phyloP scores from a whole-genome alignment of 2,329 filamentous ascomycete genomes.

The Aspergillus ibericus region DNA sequence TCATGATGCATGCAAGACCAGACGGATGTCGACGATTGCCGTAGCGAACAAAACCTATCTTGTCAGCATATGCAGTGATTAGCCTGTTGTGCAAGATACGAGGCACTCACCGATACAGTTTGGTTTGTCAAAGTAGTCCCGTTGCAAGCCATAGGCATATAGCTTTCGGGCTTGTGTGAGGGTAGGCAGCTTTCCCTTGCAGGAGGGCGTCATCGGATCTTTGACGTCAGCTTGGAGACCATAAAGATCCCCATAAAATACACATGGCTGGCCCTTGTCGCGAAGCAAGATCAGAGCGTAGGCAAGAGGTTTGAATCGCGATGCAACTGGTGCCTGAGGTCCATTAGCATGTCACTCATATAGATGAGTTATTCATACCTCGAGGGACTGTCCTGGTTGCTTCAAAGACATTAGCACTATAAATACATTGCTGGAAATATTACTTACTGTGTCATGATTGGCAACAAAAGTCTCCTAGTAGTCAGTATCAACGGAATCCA shows the following conservation, averaged over 20 bases:
- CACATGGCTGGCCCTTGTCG: constrained; percentile 61
- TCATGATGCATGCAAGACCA: constrained; percentile 60
- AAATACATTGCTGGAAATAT: not conserved
- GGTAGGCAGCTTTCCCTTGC: constrained; percentile 56
- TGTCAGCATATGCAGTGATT: not conserved
- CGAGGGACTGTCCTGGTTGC: constrained; percentile 63
- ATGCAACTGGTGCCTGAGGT: constrained; percentile 57
- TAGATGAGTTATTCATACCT: constrained; percentile 35
- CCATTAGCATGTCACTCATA: not conserved
- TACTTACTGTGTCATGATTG: constrained; percentile 28
- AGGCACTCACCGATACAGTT: constrained; percentile 56
- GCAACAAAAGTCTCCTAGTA: constrained; percentile 26
- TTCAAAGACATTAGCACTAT: constrained; percentile 28
- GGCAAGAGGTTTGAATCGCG: constrained; percentile 69
- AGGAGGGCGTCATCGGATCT: constrained; percentile 54
- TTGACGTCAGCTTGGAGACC: constrained; percentile 54
- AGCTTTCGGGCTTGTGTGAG: constrained; percentile 63
- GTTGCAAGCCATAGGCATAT: constrained; percentile 66
- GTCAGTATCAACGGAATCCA: not conserved
- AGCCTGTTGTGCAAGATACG: not conserved
- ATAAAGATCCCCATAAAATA: constrained; percentile 72
- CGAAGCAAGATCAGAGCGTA: constrained; percentile 71
- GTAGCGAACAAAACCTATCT: constrained; percentile 47
- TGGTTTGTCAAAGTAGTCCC: constrained; percentile 62
- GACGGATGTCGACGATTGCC: constrained; percentile 52